Evolutionary conservation across 2,329 filamentous ascomycete species (phyloP), one percentile per base, ranked within the genome.

Genomic region (Xylariaceae sp.): DNA sequence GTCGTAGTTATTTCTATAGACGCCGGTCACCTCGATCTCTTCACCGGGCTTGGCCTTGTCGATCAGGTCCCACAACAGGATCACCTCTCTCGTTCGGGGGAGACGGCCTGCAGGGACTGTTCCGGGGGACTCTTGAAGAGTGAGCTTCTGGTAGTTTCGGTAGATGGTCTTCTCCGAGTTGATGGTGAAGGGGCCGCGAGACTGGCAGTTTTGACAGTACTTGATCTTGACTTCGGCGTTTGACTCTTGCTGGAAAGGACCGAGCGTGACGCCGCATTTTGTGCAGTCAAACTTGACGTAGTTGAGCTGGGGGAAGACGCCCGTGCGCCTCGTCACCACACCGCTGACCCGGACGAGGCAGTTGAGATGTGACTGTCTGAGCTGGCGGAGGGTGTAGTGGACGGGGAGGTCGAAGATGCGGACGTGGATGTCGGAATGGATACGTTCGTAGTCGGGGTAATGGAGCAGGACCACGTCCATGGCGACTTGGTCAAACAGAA

Each of bases 101-200:
- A 98, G 76, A 63, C 92, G 89, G 56, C 92, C 92, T 24, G 94
- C 89, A 4, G 92, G 94, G 3, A 98, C 92, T 5, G 92, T 97
- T 38, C 92, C 94, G 3, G 92, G 92, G 0, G 94, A 95, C 63
- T 98, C 92, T 59, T 98, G 92, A 9, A 98, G 75, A 0, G 92
- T 98, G 53, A 98, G 72, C 60, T 96, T 98, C 63, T 98, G 92
- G 66, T 96, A 98, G 64, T 98, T 98, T 47, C 92, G 85, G 67
- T 98, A 98, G 12, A 98, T 85, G 0, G 92, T 98, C 71, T 95
- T 94, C 61, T 97, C 92, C 3, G 88, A 92, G 67, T 97, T 97
- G 50, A 98, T 71, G 0, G 83, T 94, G 59, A 98, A 98, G 0
- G 92, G 94, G 0, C 92, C 92, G 28, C 88, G 82, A 27, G 88